phyloP scores from a whole-genome alignment of 2,329 filamentous ascomycete species.

The Epichloe elymi region DNA sequence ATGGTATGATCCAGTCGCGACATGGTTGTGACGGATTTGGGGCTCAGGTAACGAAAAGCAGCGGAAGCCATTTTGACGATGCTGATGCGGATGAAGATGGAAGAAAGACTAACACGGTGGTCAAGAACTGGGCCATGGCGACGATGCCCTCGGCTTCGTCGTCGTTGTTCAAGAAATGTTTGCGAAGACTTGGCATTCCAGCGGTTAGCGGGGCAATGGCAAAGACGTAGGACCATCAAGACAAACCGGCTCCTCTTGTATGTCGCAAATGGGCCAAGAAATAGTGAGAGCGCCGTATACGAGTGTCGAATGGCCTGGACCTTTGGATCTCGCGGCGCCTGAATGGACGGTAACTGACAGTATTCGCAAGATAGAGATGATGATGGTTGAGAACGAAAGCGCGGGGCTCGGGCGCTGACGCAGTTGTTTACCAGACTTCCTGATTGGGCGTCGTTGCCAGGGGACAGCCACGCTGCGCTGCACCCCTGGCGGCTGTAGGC shows the following conservation, averaged over 20 bases:
- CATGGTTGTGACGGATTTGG: conserved; percentile 20
- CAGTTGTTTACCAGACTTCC: conserved; percentile 7
- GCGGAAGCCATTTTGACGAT: conserved; percentile 10
- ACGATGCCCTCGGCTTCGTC: conserved; percentile 5
- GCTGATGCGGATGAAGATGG: conserved; percentile 4
- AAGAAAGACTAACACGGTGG: conserved; percentile 26
- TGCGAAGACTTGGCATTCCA: conserved; percentile 22
- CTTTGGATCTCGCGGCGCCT: neutral
- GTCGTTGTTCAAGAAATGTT: conserved; percentile 5
- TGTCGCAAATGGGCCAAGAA: neutral
- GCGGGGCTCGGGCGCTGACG: conserved; percentile 1
- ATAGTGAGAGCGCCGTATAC: neutral
- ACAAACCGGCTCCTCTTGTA: neutral
- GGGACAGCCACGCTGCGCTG: neutral
- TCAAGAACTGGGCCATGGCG: conserved; percentile 29
- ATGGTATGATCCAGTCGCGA: conserved; percentile 17
- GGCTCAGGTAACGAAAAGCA: conserved; percentile 19
- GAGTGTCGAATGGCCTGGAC: neutral
- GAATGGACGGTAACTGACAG: neutral
- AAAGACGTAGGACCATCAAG: neutral
- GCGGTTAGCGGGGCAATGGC: conserved; percentile 27
- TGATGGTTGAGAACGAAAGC: neutral
- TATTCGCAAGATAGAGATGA: conserved; percentile 1
- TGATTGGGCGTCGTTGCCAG: conserved; percentile 7
- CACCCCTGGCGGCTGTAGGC: neutral